Evolutionary conservation across 2,329 filamentous ascomycete species (phyloP).

Genomic region (Epichloe uncinata): DNA sequence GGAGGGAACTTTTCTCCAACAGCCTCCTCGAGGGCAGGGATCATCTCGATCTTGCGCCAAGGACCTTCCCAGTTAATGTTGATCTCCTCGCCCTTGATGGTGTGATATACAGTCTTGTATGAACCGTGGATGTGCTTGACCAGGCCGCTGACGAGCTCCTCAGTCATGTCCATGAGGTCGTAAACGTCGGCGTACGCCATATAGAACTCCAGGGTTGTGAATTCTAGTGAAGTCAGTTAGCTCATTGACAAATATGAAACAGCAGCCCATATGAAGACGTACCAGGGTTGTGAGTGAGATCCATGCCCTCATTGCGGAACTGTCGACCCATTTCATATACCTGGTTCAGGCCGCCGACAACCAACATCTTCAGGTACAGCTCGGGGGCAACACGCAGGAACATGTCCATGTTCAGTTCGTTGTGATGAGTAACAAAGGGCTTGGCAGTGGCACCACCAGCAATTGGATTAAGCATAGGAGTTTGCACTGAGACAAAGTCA

Average conservation of each 20-base stretch:
- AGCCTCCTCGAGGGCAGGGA: constrained; percentile 66
- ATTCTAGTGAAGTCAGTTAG: constrained; percentile 43
- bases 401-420: constrained; percentile 87
- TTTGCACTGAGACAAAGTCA: constrained; percentile 90
- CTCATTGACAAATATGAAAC: background rate
- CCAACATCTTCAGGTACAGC: constrained; percentile 88
- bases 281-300: constrained; percentile 67
- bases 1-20: constrained; percentile 90
- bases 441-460: constrained; percentile 88
- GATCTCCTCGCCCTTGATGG: constrained; percentile 72
- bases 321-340: constrained; percentile 94
- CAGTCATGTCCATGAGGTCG: constrained; percentile 69
- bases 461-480: constrained; percentile 93
- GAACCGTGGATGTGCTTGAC: constrained; percentile 81
- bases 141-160: constrained; percentile 80
- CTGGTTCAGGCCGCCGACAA: constrained; percentile 85
- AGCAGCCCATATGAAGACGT: constrained; percentile 2
- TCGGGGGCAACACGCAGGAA: constrained; percentile 88
- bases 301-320: constrained; percentile 77
- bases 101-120: constrained; percentile 77
- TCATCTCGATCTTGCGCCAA: constrained; percentile 93
- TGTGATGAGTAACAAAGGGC: constrained; percentile 92
- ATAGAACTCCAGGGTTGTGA: constrained; percentile 97
- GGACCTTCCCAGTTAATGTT: constrained; percentile 93
- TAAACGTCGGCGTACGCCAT: constrained; percentile 86